Percentiles rank a stretch among this genome's conserved stretches.
Conservation (phyloP, 2,329 filamentous ascomycete species). For the Fusarium floridanum region DNA sequence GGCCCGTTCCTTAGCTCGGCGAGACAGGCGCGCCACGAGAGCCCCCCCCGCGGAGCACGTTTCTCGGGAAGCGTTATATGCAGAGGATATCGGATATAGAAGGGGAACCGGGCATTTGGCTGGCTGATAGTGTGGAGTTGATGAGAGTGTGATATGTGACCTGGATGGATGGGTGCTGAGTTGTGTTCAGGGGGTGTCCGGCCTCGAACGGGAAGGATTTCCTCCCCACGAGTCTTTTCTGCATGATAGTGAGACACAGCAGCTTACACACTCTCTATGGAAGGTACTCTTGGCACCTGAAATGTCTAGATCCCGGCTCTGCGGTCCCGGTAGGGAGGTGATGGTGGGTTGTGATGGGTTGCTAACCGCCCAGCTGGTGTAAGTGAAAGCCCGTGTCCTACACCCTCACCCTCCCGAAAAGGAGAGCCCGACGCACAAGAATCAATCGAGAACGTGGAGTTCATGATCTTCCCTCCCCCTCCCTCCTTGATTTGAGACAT, state of each 20-base stretch:
- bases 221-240: not conserved
- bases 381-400: not conserved
- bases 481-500: not conserved
- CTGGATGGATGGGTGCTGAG: not conserved
- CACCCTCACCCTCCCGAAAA: not conserved
- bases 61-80: not conserved
- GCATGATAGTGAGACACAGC: not conserved
- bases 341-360: conserved; percentile 1
- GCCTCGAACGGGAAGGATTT: not conserved
- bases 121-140: not conserved
- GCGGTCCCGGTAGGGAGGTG: not conserved
- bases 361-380: conserved; percentile 2
- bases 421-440: not conserved
- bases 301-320: not conserved
- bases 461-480: not conserved
- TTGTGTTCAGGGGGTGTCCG: not conserved
- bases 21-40: not conserved
- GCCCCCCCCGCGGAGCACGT: not conserved
- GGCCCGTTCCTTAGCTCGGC: conserved; percentile 4
- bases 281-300: not conserved
- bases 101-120: not conserved
- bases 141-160: not conserved
- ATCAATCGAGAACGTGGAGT: not conserved
- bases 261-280: not conserved
- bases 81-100: not conserved